These are phyloP conservation scores for Exserohilum rostratum DNA, from an alignment of 2,329 filamentous ascomycete species.

Conservation along the genomic window DNA sequence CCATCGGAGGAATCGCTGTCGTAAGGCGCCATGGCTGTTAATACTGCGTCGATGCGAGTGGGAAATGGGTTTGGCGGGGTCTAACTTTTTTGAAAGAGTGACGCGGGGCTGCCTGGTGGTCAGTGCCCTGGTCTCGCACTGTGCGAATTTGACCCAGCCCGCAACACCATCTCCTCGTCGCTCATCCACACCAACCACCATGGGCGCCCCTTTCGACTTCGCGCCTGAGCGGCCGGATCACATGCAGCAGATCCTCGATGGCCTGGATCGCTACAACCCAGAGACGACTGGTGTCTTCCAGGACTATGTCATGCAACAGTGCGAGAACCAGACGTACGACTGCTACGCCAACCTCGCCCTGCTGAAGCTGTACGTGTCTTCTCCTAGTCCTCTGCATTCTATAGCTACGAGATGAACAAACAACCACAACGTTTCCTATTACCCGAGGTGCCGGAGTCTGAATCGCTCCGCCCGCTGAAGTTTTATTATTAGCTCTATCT, in stretches of 20 bases:
- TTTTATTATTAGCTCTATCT: conserved; percentile 76
- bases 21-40: conserved; percentile 70
- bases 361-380: conserved; percentile 82
- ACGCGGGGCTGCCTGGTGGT: conserved; percentile 14
- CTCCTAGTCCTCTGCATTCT: conserved; percentile 12
- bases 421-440: conserved; percentile 95
- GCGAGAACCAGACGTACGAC: conserved; percentile 92
- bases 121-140: conserved; percentile 23
- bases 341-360: conserved; percentile 96
- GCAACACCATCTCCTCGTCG: conserved; percentile 27
- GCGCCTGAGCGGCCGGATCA: conserved; percentile 89
- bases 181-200: conserved; percentile 43
- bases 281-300: conserved; percentile 94
- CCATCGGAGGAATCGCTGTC: conserved; percentile 82
- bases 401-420: conserved; percentile 71
- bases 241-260: conserved; percentile 92
- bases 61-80: conserved; percentile 9
- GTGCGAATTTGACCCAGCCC: conserved; percentile 25
- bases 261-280: conserved; percentile 97
- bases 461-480: conserved; percentile 70
- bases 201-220: conserved; percentile 74
- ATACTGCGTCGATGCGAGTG: background rate
- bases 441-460: conserved; percentile 72
- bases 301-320: conserved; percentile 92
- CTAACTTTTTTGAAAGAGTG: conserved; percentile 14